These are phyloP conservation scores for Setomelanomma holmii DNA, from an alignment of 2,329 filamentous ascomycete genomes.

Conservation along the genomic window DNA sequence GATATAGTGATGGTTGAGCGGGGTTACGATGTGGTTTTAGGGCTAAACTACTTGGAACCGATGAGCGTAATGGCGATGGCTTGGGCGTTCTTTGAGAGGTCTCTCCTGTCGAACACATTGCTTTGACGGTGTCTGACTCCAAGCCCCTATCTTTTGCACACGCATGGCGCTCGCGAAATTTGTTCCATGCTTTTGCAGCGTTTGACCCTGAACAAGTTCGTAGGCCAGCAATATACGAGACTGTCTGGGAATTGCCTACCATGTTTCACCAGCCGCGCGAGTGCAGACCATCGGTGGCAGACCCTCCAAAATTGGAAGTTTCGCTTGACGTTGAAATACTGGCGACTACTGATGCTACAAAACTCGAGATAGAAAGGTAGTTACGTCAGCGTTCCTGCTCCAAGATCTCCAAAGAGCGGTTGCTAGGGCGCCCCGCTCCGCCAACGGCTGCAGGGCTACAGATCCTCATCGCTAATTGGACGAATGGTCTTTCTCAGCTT, in stretches of 20 bases:
- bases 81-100: too few relatives aligned
- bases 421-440: constrained; percentile 21
- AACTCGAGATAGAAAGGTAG: too few relatives aligned
- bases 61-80: too few relatives aligned
- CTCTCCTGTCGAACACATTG: too few relatives aligned
- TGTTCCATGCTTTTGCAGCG: constrained; percentile 17
- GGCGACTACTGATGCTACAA: too few relatives aligned
- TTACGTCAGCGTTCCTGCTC: too few relatives aligned
- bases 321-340: background rate
- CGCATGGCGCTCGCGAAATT: constrained; percentile 7
- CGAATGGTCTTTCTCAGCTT: background rate
- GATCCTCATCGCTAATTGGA: constrained; percentile 6
- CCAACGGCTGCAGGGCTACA: background rate
- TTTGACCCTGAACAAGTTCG: constrained; percentile 7
- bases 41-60: too few relatives aligned
- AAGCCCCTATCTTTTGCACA: background rate
- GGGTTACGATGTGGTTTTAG: background rate
- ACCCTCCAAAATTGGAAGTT: background rate
- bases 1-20: background rate
- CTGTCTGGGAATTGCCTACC: background rate
- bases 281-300: background rate
- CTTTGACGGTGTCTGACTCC: too few relatives aligned
- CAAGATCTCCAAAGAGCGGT: constrained; percentile 10
- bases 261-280: background rate
- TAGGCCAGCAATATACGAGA: background rate